Evolutionary conservation across 768 basidiomycete genomes (phyloP), one percentile per base, ranked within the genome.

Genomic region (Auricularia heimuer): DNA sequence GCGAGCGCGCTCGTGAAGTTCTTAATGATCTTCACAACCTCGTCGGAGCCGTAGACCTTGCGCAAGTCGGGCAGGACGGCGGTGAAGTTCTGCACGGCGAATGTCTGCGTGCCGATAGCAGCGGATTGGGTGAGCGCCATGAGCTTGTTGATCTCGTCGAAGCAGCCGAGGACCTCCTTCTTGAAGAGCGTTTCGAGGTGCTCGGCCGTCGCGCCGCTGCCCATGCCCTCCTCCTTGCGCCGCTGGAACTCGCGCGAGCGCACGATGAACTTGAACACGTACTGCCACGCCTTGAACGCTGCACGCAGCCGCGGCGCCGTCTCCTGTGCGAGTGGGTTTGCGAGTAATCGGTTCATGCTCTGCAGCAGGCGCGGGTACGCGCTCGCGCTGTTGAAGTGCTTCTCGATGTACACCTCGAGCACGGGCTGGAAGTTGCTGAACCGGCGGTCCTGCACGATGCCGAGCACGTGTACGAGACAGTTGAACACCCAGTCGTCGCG

Each of bases 391-490:
- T 77, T 85, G 78, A 96, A 98, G 70, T 98, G 93, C 64, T 86
- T 79, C 71, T 92, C 88, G 71, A 98, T 94, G 73, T 98, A 98
- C 29, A 93, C 86, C 70, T 97, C 93, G 66, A 98, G 79, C 3
- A 96, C 94, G 2, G 92, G 88, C 69, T 91, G 88, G 80, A 98
- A 98, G 74, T 96, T 94, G 75, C 87, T 90, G 81, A 98, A 98
- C 34, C 96, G 85, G 36, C 96, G 84, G 74, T 98, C 96, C 70
- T 93, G 90, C 12, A 94, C 87, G 66, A 98, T 94, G 3, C 91
- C 89, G 11, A 98, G 87, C 12, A 98, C 89, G 3, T 87, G 92
- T 63, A 98, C 89, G 14, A 98, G 83, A 1, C 91, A 90, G 69
- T 91, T 89, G 79, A 98, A 97, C 8, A 95, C 91, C 45, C 91